Conservation (phyloP, 2,329 filamentous ascomycete genomes). For the Colletotrichum simmondsii region DNA sequence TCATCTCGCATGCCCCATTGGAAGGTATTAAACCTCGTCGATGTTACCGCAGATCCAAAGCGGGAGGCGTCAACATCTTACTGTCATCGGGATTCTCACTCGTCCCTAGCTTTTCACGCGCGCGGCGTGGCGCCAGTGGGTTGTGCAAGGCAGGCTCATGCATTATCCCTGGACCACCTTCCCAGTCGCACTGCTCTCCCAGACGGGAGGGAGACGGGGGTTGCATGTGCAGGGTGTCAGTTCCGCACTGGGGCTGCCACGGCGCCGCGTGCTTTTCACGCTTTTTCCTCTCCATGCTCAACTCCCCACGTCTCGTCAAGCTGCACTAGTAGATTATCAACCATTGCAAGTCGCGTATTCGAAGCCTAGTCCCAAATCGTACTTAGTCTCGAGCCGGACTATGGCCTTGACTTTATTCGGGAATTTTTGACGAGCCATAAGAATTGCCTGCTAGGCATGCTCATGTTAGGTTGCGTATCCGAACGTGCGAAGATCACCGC, state of each 20-base stretch:
- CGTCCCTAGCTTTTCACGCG: background rate
- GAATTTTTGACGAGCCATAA: conserved; percentile 36
- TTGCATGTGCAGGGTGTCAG: conserved; percentile 26
- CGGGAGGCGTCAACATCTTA: background rate
- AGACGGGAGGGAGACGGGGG: conserved; percentile 22
- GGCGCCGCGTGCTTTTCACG: conserved; percentile 20
- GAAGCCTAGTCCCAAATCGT: conserved; percentile 26
- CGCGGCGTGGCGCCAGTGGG: conserved; percentile 1
- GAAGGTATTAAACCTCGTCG: background rate
- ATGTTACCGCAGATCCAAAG: background rate
- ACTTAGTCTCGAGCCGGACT: conserved; percentile 12
- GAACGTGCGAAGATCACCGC: background rate
- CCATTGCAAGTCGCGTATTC: background rate
- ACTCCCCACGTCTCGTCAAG: conserved; percentile 12
- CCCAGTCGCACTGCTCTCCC: conserved; percentile 27
- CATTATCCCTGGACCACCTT: conserved; percentile 4
- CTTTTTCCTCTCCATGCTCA: conserved; percentile 12
- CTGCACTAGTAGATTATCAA: background rate
- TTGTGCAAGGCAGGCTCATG: conserved; percentile 23
- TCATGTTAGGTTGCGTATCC: background rate
- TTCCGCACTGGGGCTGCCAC: conserved; percentile 18
- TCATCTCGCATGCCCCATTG: conserved; percentile 14
- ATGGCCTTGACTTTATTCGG: conserved; percentile 45
- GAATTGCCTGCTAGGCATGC: conserved; percentile 2
- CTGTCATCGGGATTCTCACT: conserved; percentile 6